A percentile compares a stretch with the other conserved stretches of the same genome.
Evolutionary conservation across 2,329 filamentous ascomycete genomes (phyloP).

Genomic region (Talaromyces piceae): DNA sequence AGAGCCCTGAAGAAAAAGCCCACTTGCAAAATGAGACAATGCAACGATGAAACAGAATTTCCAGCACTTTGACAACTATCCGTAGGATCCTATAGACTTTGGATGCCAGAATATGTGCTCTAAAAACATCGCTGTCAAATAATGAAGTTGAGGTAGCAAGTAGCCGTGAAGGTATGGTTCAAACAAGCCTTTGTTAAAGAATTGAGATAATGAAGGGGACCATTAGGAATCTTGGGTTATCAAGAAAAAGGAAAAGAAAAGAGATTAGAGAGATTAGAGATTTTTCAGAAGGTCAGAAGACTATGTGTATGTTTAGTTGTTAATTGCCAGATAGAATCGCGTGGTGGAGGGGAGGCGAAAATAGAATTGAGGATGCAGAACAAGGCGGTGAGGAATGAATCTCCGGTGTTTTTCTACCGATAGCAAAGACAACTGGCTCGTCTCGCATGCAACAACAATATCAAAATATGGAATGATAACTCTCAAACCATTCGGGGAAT

Average conservation of each 20-base stretch:
- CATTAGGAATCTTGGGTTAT: neutral
- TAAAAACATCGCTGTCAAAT: neutral
- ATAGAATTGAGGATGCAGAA: neutral
- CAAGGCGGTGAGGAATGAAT: neutral
- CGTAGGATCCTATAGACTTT: conserved; percentile 1
- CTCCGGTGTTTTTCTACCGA: too few species aligned
- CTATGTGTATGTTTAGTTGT: too few species aligned
- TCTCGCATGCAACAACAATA: too few species aligned
- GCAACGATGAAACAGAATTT: neutral
- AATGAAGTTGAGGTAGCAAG: neutral
- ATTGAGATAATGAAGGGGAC: neutral
- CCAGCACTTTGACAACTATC: neutral
- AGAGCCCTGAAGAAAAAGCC: neutral
- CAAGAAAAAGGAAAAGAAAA: neutral
- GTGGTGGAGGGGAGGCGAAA: neutral
- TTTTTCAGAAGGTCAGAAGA: neutral
- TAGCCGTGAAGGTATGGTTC: neutral
- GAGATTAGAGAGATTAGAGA: neutral
- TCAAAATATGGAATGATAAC: too few species aligned
- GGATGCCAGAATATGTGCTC: neutral
- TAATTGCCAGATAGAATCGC: neutral
- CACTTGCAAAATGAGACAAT: neutral
- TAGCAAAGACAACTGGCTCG: too few species aligned
- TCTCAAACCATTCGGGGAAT: too few species aligned
- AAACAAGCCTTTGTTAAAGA: neutral